Base-by-base conservation (phyloP, 192 early-diverging fungal genomes). In the Coemansia sp. region DNA sequence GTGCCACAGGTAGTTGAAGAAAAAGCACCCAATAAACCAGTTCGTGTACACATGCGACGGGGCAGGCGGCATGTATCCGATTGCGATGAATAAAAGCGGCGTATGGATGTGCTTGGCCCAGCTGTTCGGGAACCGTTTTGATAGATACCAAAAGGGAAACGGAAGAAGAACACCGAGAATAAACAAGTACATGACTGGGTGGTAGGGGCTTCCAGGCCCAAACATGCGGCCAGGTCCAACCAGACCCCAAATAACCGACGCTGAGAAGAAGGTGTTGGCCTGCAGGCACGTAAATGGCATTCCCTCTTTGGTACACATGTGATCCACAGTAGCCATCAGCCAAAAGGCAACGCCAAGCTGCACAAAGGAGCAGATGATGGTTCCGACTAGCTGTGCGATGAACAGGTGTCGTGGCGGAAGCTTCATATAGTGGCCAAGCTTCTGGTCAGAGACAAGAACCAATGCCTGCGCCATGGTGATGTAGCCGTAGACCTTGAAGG, bases 401-500 rank as follows among this genome's bases (percentile, higher is more conserved):
- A 95, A 92, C 85, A 95, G 85, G 28, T 87, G 71, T 29, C 90
- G 83, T 26, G 94, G 94, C 53, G 92, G 88, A 7, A 93, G 81
- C 77, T 93, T 93, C 86, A 90, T 87, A 64, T 93, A 93, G 61
- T 90, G 89, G 30, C 89, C 91, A 7, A 93, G 79, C 59, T 91
- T 92, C 39, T 90, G 81, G 68, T 92, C 91, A 35, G 59, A 49
- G 9, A 85, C 66, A 28, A 95, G 88, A 9, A 72, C 65, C 56
- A 95, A 67, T 34, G 87, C 88, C 72, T 97, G 94, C 10, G 77
- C 65, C 77, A 92, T 82, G 18, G 88, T 84, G 56, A 89, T 94
- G 66, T 87, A 88, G 52, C 90, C 91, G 39, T 93, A 86, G 21
- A 91, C 89, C 71, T 96, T 96, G 86, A 93, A 96, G 2, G 89